phyloP scores from a whole-genome alignment of 1,139 yeast species.

The Zygosaccharomyces sapae region DNA sequence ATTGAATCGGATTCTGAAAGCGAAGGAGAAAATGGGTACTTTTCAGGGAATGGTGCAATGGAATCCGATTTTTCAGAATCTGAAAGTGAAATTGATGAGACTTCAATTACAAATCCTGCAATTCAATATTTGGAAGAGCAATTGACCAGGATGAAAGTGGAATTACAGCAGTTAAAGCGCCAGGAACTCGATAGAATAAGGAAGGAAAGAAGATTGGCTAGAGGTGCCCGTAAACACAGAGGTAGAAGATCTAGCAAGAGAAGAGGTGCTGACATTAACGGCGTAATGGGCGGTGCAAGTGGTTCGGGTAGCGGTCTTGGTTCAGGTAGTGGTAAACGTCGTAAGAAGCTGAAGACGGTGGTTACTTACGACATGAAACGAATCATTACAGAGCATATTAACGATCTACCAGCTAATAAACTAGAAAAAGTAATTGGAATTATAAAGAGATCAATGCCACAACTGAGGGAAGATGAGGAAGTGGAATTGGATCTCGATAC shows the following conservation, averaged over 20 bases:
- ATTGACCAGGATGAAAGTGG: constrained; percentile 77
- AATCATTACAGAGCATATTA: constrained; percentile 83
- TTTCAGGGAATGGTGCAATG: constrained; percentile 28
- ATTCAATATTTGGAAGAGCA: constrained; percentile 86
- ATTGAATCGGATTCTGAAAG: constrained; percentile 33
- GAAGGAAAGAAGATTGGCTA: constrained; percentile 39
- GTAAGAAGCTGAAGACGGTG: constrained; percentile 40
- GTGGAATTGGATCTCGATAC: constrained; percentile 95
- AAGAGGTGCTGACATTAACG: constrained; percentile 3
- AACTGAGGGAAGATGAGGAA: constrained; percentile 66
- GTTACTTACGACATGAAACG: constrained; percentile 96
- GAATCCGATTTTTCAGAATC: constrained; percentile 40
- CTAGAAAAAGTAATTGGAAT: constrained; percentile 79
- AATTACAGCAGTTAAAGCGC: constrained; percentile 74
- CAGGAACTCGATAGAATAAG: constrained; percentile 61
- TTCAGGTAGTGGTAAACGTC: constrained; percentile 22
- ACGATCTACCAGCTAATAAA: constrained; percentile 69
- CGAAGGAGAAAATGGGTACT: constrained; percentile 13
- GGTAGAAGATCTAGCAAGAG: constrained; percentile 12
- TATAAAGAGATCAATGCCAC: constrained; percentile 83
- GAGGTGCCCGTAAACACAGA: constrained; percentile 29
- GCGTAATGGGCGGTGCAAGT: constrained; percentile 4
- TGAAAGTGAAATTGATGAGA: constrained; percentile 68
- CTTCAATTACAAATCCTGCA: constrained; percentile 76
- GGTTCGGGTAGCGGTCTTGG: constrained; percentile 10